Evolutionary conservation across 2,329 filamentous ascomycete genomes (phyloP), one percentile per base, ranked within the genome.

Genomic region (Phaeoacremonium minimum): DNA sequence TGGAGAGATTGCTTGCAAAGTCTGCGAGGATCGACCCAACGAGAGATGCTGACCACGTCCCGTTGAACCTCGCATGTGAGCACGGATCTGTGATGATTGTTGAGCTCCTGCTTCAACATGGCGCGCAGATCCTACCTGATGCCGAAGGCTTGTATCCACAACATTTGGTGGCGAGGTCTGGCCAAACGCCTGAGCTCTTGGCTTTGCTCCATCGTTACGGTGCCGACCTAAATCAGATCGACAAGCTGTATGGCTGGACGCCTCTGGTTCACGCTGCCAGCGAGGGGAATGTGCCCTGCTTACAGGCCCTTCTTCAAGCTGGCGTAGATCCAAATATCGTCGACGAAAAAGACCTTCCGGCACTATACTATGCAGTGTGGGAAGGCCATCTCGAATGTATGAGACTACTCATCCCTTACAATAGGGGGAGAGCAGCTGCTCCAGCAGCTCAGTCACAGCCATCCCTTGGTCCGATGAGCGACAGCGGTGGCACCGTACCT

Each of bases 301-400:
- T 98, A 30, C 78, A 88, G 47, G 86, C 83, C 2, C 71, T 98
- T 4, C 71, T 98, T 9, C 79, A 88, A 36, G 79, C 85, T 44
- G 84, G 85, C 7, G 90, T 85, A 4, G 80, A 94, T 50, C 77
- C 85, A 2, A 83, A 82, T 46, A 85, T 89, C 37, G 66, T 87
- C 30, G 93, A 98, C 54, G 93, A 98, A 63, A 98, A 97, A 56
- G 84, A 82, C 13, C 73, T 97, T 4, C 88, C 90, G 3, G 90
- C 93, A 18, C 89, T 97, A 82, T 98, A 98, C 61, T 98, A 98
- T 61, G 93, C 93, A 12, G 91, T 89, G 0, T 98, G 93, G 93
- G 93, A 98, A 64, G 93, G 93, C 1, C 87, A 97, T 56, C 66
- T 97, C 37, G 85, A 91, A 52, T 97, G 93, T 64, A 95, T 98